phyloP scores from a whole-genome alignment of 495 filamentous ascomycete genomes.

The Neurospora sp. region DNA sequence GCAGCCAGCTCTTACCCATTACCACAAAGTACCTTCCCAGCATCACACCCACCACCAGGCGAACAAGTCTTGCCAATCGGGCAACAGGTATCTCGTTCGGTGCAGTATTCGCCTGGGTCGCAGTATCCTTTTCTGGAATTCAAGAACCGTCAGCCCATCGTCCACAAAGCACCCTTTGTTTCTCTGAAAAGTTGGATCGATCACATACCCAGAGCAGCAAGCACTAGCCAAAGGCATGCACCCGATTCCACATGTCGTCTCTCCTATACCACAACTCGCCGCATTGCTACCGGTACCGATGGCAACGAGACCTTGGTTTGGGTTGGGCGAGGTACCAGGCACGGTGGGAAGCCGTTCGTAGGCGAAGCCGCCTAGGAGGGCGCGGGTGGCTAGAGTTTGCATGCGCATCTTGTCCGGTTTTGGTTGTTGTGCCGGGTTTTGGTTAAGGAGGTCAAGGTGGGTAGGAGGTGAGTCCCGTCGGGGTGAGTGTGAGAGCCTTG shows the following conservation, averaged over 20 bases:
- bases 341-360: neutral
- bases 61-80: conserved; percentile 11
- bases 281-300: neutral
- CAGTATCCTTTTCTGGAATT: conserved; percentile 6
- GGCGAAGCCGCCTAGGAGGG: neutral
- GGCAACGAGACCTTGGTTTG: neutral
- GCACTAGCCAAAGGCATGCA: neutral
- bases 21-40: conserved; percentile 4
- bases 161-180: neutral
- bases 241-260: neutral
- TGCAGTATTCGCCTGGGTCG: conserved; percentile 14
- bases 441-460: no score
- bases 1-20: neutral
- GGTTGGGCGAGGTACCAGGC: neutral
- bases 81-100: conserved; percentile 8
- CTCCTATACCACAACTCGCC: neutral
- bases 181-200: neutral
- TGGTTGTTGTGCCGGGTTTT: neutral
- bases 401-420: neutral
- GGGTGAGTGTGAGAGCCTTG: neutral
- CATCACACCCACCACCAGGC: conserved; percentile 5
- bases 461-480: neutral
- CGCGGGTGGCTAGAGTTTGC: neutral
- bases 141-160: neutral
- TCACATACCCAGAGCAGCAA: neutral